Base-by-base conservation (phyloP, 257 asterid species). In the Gynochthodes officinalis region DNA sequence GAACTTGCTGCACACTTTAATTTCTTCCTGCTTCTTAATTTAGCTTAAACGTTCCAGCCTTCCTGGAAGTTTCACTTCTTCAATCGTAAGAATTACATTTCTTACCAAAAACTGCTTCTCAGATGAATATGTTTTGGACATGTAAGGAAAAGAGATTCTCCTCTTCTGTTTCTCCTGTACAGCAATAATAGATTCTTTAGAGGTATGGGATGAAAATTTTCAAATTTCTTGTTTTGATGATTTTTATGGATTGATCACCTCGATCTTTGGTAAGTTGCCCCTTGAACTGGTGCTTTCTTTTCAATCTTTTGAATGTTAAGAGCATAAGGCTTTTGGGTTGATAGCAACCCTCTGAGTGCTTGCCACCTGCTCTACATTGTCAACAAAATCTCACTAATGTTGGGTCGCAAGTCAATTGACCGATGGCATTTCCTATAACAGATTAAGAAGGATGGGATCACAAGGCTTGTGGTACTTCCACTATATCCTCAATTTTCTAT, bases 401-500 rank as follows among this genome's bases (percentile, higher is more conserved):
- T 53, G 53, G 28, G 30, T 27, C 63, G 62, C 49, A 57, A 66
- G 65, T 44, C 43, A 10, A 10, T 23, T 63, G 37, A 59, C 40
- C 7, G 62, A 14, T 16, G 40, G 33, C 18, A 32, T 77, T 76
- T 58, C 46, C n/a, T 40, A 37, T 71, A 46, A 79, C 84, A 94
- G 99, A 91, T 94, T 69, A 94, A 94, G 86, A 83, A 87, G 76
- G 99, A 94, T 58, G 79, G 81, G 74, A 87, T 94, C 76, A 89
- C 95, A 9, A 86, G 77, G 84, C 97, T 94, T 21, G 98, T 94
- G 10, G 96, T 94, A 53, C 86, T 94, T 76, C 99, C 99, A 21
- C 92, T 91, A 28, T 94, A 94, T 79, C 98, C 99, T 83, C 99
- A 94, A 48, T 94, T 88, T 78, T 94, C 98, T 62, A 89, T 94